Conservation (phyloP, 2,329 filamentous ascomycete species). For the Xylariales sp. region DNA sequence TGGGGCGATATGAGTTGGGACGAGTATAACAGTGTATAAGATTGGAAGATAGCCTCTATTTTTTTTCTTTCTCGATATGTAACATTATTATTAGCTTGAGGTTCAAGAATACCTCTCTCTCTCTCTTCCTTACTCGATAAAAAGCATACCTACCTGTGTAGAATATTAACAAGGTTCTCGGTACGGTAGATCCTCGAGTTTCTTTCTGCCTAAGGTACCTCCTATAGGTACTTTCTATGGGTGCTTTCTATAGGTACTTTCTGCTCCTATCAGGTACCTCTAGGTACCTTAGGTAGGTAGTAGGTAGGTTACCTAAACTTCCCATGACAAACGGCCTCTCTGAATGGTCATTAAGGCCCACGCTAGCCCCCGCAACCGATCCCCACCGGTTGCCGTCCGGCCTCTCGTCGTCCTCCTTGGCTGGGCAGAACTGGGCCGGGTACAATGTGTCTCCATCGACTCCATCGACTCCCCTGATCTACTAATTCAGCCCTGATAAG, state of each 20-base stretch:
- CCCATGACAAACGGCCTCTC: not conserved
- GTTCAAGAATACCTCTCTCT: not conserved
- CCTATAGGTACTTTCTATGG: no score
- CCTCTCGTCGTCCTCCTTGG: slow-evolving; percentile 8
- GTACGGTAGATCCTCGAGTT: no score
- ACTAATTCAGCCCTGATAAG: slow-evolving; percentile 32
- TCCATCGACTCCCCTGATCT: slow-evolving; percentile 27
- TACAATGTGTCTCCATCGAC: not conserved
- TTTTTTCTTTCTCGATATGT: slow-evolving; percentile 6
- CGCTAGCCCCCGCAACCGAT: slow-evolving; percentile 16
- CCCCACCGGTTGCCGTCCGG: slow-evolving; percentile 9
- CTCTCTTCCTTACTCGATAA: not conserved
- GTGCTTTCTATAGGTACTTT: no score
- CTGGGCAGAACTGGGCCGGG: no score
- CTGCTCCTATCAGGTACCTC: no score
- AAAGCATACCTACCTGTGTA: no score
- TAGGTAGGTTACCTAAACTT: no score
- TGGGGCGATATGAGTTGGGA: no score
- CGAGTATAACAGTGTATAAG: not conserved
- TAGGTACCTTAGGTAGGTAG: no score
- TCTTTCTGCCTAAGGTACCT: no score
- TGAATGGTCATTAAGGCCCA: not conserved
- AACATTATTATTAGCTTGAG: slow-evolving; percentile 13
- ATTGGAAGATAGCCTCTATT: not conserved
- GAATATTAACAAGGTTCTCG: no score